Percentiles rank a stretch among this genome's conserved stretches.
Conservation (phyloP, 805 yeast genomes). For the Myxozyma monticola region DNA sequence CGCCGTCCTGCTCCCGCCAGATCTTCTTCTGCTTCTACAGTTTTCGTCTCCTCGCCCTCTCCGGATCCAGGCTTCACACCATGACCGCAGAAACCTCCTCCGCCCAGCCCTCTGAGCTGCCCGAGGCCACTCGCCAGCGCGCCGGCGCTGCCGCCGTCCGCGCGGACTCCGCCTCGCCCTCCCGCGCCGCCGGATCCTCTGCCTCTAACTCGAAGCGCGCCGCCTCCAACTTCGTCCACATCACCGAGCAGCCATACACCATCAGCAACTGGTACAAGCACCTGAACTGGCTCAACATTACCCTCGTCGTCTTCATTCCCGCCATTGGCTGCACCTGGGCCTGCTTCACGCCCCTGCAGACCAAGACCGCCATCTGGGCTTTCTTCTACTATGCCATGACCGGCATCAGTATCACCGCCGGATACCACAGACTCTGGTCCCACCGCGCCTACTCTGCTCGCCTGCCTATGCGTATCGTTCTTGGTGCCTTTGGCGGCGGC, state of each 20-base stretch:
- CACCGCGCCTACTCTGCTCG: constrained; percentile 57
- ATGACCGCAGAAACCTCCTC: constrained; percentile 13
- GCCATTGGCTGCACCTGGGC: constrained; percentile 47
- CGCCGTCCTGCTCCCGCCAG: too few species aligned
- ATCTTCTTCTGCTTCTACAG: too few species aligned
- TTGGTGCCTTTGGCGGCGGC: constrained; percentile 66
- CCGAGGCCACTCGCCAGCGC: constrained; percentile 3
- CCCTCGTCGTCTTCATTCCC: constrained; percentile 60
- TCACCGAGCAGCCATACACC: constrained; percentile 77
- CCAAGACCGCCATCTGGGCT: constrained; percentile 56
- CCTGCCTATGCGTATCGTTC: constrained; percentile 47
- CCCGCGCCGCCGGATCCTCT: constrained; percentile 7
- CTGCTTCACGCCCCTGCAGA: constrained; percentile 47
- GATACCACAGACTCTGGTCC: constrained; percentile 74
- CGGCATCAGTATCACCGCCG: constrained; percentile 74
- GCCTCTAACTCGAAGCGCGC: constrained; percentile 12
- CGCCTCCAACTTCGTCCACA: constrained; percentile 48
- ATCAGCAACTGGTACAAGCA: constrained; percentile 67
- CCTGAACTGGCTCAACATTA: constrained; percentile 71
- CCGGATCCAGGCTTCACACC: too few species aligned
- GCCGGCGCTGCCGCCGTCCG: constrained; percentile 1
- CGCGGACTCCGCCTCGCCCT: constrained; percentile 3
- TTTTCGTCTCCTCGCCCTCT: too few species aligned
- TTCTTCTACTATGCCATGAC: constrained; percentile 57
- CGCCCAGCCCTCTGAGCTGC: constrained; percentile 6